Base-by-base conservation (phyloP, 1,284 basidiomycete species). In the Cryptococcus sp. region DNA sequence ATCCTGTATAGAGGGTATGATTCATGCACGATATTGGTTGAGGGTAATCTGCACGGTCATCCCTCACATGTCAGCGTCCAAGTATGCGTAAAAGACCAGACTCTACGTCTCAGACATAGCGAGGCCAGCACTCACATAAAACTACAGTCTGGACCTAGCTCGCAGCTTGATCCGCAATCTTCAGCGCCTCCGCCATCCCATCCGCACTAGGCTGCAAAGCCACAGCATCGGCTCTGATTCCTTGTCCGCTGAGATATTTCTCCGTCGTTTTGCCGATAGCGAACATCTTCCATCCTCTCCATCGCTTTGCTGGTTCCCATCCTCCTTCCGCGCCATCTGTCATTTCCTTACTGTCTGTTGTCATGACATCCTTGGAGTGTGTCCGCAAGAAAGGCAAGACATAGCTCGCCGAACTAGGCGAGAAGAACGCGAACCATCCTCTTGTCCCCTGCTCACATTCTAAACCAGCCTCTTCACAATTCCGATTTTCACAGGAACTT, bases 211-310 rank as follows among this genome's bases (percentile, higher is more conserved):
- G 77, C 53, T 65, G 62, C 11, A 63, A 54, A 3, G 75, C 77
- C 1, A 74, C 66, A 0, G 72, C 75, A 56, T 73, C 59, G 1
- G 74, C 68, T 15, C 53, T 48, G 6, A 69, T 50, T 5, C 63
- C 52, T 6, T 58, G 45, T 1, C 54, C 48, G 11, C 53, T 51
- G 15, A 77, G 52, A 45, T 52, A 72, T 13, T 52, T 54, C 23
- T 55, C 59, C 2, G 75, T 78, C 38, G 75, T 78, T 50, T 73
- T 66, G 10, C 77, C 77, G 25, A 78, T 77, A 0, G 70, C 73
- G 0, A 64, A 68, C 10, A 73, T 25, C 37, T 59, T 50, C 49
- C 59, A 63, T 26, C 47, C 43, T n/a, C 40, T 25, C 45, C 52
- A 50, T 11, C 22, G 29, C 20, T 25, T 23, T 34, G 29, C 29